Evolutionary conservation across 1,284 basidiomycete genomes (phyloP).

Genomic region (Leccinum cinnamomeum): DNA sequence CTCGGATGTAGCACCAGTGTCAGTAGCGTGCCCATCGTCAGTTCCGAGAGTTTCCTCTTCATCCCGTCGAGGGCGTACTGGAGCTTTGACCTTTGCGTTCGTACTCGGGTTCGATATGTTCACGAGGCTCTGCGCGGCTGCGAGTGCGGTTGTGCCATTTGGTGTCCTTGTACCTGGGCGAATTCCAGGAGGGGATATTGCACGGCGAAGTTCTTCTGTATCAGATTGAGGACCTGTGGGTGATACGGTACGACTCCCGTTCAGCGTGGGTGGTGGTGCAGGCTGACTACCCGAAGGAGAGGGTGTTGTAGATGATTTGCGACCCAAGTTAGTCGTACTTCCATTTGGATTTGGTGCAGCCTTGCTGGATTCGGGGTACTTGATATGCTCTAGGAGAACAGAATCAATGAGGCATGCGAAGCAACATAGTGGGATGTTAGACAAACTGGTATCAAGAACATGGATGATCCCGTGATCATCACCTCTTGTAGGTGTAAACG

Average conservation of each 20-base stretch:
- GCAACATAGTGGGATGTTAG: slow-evolving; percentile 7
- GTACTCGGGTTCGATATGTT: slow-evolving; percentile 10
- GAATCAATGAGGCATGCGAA: slow-evolving; percentile 3
- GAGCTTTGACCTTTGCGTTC: slow-evolving; percentile 49
- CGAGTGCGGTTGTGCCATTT: slow-evolving; percentile 42
- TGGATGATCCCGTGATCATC: slow-evolving; percentile 87
- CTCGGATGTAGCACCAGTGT: slow-evolving; percentile 41
- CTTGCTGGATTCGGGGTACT: slow-evolving; percentile 79
- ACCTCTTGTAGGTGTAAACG: slow-evolving; percentile 68
- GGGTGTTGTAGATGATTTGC: slow-evolving; percentile 44
- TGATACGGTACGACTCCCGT: slow-evolving; percentile 55
- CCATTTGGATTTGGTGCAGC: slow-evolving; percentile 40
- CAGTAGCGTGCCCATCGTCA: slow-evolving; percentile 52
- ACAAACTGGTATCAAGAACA: slow-evolving; percentile 90
- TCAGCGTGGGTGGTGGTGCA: slow-evolving; percentile 29
- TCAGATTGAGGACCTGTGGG: slow-evolving; percentile 50
- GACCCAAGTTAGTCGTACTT: slow-evolving; percentile 28
- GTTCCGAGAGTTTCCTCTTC: slow-evolving; percentile 59
- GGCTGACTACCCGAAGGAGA: slow-evolving; percentile 29
- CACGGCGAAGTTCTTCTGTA: slow-evolving; percentile 58
- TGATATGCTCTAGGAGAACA: slow-evolving; percentile 75
- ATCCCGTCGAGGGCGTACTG: slow-evolving; percentile 62
- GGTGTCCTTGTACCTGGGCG: slow-evolving; percentile 38
- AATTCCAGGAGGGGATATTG: slow-evolving; percentile 57
- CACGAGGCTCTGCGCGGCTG: slow-evolving; percentile 31